phyloP scores from a whole-genome alignment of 108 stramenopile species.

The Conticribra weissflogii region DNA sequence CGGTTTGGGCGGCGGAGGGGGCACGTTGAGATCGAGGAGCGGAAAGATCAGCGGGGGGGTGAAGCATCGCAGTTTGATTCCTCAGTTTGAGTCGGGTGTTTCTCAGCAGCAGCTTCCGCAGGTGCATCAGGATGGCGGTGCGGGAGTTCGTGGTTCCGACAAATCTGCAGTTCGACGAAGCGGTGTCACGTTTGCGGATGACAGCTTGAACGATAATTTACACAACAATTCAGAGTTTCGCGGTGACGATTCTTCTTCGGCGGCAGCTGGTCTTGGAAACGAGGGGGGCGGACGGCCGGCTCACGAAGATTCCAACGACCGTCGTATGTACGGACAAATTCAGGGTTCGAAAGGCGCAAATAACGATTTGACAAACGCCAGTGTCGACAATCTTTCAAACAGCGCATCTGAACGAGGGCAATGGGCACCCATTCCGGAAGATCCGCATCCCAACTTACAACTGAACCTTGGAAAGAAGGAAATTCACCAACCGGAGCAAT shows the following conservation, averaged over 20 bases:
- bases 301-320: too few species aligned
- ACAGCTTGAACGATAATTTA: too few species aligned
- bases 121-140: neutral
- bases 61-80: conserved; percentile 16
- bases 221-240: too few species aligned
- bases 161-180: too few species aligned
- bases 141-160: neutral
- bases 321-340: too few species aligned
- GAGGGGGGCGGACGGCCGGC: too few species aligned
- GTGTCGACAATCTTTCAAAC: neutral
- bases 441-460: neutral
- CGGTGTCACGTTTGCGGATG: too few species aligned
- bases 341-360: too few species aligned
- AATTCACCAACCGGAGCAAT: too few species aligned
- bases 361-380: neutral
- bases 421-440: conserved; percentile 40
- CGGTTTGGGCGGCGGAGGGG: conserved; percentile 23
- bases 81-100: conserved; percentile 8
- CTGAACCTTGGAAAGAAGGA: too few species aligned
- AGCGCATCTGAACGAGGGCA: neutral
- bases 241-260: too few species aligned
- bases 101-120: neutral
- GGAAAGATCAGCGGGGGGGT: conserved; percentile 9
- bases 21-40: conserved; percentile 18
- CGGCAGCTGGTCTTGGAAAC: too few species aligned